Conservation (phyloP, 495 filamentous ascomycete species). For the Parathielavia appendiculata region DNA sequence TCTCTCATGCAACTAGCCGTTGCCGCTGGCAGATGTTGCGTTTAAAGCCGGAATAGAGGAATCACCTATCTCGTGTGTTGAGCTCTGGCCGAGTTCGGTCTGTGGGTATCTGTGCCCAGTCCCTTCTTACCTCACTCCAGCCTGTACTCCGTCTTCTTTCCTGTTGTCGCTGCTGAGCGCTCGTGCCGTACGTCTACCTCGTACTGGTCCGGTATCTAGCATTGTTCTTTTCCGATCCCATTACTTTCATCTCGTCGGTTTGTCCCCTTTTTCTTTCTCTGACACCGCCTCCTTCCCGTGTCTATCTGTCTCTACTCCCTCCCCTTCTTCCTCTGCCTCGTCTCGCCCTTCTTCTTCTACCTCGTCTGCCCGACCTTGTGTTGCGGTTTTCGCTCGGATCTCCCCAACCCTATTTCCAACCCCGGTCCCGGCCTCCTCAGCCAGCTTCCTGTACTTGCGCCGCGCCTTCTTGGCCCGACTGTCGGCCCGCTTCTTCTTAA, state of each 20-base stretch:
- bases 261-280: not conserved
- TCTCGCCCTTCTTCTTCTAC: not conserved
- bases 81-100: no score
- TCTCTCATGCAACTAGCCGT: constrained; percentile 19
- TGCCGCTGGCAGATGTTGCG: constrained; percentile 10
- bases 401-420: constrained; percentile 11
- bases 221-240: not conserved
- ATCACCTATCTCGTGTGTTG: no score
- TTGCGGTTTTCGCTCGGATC: not conserved
- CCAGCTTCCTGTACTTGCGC: constrained; percentile 47
- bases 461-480: constrained; percentile 47
- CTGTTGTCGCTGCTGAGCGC: not conserved
- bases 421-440: constrained; percentile 36
- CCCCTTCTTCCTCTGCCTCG: not conserved
- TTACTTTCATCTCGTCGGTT: not conserved
- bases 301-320: not conserved
- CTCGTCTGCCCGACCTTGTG: not conserved
- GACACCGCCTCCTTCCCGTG: not conserved
- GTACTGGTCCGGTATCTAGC: no score
- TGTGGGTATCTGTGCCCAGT: not conserved
- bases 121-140: no score
- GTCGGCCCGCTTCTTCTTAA: constrained; percentile 44
- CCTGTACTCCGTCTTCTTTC: not conserved
- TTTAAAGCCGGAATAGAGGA: constrained; percentile 12
- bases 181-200: no score